phyloP scores from a whole-genome alignment of 140 eudicot species.

The Ambrosia hybrid region DNA sequence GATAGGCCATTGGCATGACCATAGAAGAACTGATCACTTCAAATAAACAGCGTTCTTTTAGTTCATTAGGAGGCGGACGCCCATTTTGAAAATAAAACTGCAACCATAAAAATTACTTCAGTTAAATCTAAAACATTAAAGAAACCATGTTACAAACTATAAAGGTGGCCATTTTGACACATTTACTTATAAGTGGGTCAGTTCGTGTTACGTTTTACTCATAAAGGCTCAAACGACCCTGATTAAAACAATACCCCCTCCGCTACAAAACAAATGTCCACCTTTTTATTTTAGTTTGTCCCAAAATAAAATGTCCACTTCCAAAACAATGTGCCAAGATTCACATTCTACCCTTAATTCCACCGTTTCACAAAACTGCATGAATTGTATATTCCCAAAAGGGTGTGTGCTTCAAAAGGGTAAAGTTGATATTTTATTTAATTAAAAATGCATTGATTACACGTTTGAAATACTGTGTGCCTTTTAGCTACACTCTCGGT shows the following conservation, averaged over 20 bases:
- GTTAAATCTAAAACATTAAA: constrained; percentile 16
- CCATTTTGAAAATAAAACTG: constrained; percentile 91
- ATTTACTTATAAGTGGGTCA: background rate
- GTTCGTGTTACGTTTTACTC: background rate
- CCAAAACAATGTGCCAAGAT: no score
- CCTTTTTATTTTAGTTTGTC: background rate
- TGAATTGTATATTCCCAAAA: no score
- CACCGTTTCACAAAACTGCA: no score
- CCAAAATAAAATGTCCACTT: no score
- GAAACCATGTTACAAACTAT: background rate
- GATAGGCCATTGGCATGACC: no score
- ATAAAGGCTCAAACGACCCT: background rate
- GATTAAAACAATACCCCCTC: background rate
- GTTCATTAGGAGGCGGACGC: constrained; percentile 87
- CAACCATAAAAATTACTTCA: constrained; percentile 25
- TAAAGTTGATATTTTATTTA: background rate
- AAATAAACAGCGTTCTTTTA: constrained; percentile 75
- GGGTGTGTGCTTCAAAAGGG: background rate
- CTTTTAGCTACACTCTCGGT: background rate
- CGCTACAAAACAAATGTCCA: background rate
- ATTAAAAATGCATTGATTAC: background rate
- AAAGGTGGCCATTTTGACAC: background rate
- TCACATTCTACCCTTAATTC: no score
- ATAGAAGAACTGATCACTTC: no score
- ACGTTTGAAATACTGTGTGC: background rate